phyloP scores from a whole-genome alignment of 352 stramenopile species.

The Globisporangium okanoganense region DNA sequence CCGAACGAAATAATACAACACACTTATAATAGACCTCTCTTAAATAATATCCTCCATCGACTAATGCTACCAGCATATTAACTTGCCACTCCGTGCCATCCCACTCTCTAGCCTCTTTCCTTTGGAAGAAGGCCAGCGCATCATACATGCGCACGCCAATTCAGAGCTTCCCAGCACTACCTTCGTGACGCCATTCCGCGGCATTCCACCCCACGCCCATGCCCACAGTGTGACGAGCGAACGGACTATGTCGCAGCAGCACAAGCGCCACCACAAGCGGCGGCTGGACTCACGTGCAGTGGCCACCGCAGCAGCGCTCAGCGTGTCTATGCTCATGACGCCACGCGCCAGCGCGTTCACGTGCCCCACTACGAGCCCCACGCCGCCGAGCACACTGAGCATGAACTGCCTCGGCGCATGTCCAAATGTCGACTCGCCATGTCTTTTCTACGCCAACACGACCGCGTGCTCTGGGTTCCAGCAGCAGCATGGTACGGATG shows the following conservation, averaged over 20 bases:
- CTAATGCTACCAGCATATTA: neutral
- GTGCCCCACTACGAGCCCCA: conserved; percentile 7
- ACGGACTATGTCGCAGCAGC: neutral
- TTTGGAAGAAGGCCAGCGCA: neutral
- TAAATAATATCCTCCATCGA: neutral
- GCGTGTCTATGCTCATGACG: neutral
- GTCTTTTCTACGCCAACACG: conserved; percentile 17
- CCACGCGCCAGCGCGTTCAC: conserved; percentile 2
- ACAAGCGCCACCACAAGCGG: neutral
- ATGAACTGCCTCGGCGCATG: conserved; percentile 27
- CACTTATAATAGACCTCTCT: neutral
- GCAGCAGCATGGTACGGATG: neutral
- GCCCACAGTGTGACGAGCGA: neutral
- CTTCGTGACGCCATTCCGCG: neutral
- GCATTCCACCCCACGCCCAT: neutral
- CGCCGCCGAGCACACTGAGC: conserved; percentile 15
- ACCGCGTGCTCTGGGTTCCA: conserved; percentile 12
- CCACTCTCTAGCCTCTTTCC: neutral
- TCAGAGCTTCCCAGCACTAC: neutral
- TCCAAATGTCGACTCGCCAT: conserved; percentile 14
- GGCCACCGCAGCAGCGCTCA: neutral
- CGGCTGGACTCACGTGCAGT: neutral
- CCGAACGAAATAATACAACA: neutral
- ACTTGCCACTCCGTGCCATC: neutral
- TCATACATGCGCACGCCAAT: neutral